Evolutionary conservation across 2,329 filamentous ascomycete species (phyloP).

Genomic region (Aureobasidium sp.): DNA sequence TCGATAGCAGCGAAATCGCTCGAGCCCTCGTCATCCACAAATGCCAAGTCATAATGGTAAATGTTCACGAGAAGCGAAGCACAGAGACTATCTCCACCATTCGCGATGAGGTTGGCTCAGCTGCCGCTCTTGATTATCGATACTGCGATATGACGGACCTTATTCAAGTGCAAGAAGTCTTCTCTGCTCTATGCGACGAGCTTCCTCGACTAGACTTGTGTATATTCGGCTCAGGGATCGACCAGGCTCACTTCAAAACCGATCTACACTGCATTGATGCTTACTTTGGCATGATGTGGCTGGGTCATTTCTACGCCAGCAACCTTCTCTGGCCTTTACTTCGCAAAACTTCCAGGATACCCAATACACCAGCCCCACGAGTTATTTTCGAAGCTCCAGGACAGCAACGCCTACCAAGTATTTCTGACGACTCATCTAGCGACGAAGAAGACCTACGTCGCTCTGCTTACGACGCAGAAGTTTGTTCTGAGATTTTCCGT

Average conservation of each 20-base stretch:
- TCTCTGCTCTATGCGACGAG: conserved; percentile 26
- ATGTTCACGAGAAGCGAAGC: conserved; percentile 32
- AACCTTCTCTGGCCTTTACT: conserved; percentile 37
- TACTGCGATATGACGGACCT: conserved; percentile 35
- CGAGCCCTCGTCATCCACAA: conserved; percentile 16
- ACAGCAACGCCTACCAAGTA: conserved; percentile 24
- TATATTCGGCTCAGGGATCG: conserved; percentile 37
- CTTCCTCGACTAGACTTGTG: conserved; percentile 35
- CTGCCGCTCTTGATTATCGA: conserved; percentile 30
- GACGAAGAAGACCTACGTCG: neutral
- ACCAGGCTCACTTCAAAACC: conserved; percentile 31
- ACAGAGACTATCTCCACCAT: conserved; percentile 27
- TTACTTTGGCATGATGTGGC: conserved; percentile 36
- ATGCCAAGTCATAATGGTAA: conserved; percentile 22
- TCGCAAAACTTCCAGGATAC: conserved; percentile 31
- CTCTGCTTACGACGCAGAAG: neutral
- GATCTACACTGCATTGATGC: conserved; percentile 31
- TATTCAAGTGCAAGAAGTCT: conserved; percentile 30
- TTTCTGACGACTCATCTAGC: neutral
- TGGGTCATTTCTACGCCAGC: conserved; percentile 36
- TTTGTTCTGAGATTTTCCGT: conserved; percentile 4
- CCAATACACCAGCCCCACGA: conserved; percentile 27
- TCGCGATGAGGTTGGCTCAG: conserved; percentile 19
- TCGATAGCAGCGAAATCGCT: conserved; percentile 14
- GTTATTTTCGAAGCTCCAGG: conserved; percentile 36